Evolutionary conservation across 2,329 filamentous ascomycete genomes (phyloP).

Genomic region (Claviceps purpurea): DNA sequence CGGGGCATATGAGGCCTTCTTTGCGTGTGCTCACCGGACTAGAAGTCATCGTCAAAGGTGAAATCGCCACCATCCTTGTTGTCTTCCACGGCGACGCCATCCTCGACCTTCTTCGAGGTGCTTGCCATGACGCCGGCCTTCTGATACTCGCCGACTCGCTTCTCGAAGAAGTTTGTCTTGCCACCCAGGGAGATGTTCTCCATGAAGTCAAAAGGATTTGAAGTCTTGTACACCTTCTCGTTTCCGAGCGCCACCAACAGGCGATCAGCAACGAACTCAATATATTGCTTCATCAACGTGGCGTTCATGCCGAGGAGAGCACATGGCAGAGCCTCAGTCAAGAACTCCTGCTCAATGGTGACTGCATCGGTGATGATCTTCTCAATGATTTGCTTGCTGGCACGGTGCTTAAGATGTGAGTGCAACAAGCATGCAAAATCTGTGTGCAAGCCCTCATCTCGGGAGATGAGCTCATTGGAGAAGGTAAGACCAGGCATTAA

Average conservation of each 20-base stretch:
- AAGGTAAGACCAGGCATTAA: constrained; percentile 98
- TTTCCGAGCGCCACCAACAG: constrained; percentile 88
- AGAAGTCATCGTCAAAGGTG: constrained; percentile 94
- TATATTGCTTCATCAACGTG: constrained; percentile 97
- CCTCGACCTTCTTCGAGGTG: constrained; percentile 59
- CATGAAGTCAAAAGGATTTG: constrained; percentile 99
- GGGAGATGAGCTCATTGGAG: constrained; percentile 99
- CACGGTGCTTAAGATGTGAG: constrained; percentile 91
- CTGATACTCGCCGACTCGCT: constrained; percentile 98
- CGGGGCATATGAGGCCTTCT: constrained; percentile 10
- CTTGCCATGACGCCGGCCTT: constrained; percentile 98
- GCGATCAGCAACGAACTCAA: constrained; percentile 96
- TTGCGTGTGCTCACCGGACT: constrained; percentile 25
- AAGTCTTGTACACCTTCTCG: constrained; percentile 79
- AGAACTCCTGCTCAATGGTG: constrained; percentile 89
- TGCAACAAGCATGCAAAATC: constrained; percentile 97
- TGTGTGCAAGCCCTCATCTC: constrained; percentile 97
- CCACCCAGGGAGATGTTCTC: constrained; percentile 97
- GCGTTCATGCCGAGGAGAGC: constrained; percentile 96
- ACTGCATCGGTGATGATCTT: constrained; percentile 93
- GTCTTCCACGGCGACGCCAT: constrained; percentile 28
- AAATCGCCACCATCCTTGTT: constrained; percentile 62
- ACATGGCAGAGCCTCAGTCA: constrained; percentile 87
- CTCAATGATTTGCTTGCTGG: constrained; percentile 65
- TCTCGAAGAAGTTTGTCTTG: constrained; percentile 99